Conservation (phyloP, 2,329 filamentous ascomycete genomes). For the Nothophaeocryptopus gaeumannii region DNA sequence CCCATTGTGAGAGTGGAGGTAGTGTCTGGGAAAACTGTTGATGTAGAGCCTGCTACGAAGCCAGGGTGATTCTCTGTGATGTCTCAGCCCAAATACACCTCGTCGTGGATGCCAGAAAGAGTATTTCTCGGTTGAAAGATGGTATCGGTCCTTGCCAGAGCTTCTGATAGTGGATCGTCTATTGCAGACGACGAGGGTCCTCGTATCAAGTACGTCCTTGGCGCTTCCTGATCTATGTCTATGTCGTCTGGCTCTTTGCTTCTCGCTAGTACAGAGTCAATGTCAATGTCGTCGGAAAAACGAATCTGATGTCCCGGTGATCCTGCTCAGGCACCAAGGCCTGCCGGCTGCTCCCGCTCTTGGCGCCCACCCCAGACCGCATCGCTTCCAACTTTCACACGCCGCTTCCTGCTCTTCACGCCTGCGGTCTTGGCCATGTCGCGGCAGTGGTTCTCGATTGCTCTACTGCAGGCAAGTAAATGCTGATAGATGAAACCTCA, state of each 20-base stretch:
- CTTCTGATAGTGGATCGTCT: no score
- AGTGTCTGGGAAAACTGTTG: not conserved
- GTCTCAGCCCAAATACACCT: not conserved
- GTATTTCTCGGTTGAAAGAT: not conserved
- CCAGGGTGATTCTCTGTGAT: not conserved
- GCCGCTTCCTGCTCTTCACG: not conserved
- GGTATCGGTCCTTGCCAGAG: no score
- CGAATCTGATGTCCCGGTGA: slow-evolving; percentile 1
- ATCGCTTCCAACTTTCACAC: no score
- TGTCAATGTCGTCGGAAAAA: slow-evolving; percentile 8
- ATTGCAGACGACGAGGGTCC: no score
- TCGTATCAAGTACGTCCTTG: no score
- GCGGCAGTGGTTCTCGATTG: slow-evolving; percentile 3
- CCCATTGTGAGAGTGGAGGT: no score
- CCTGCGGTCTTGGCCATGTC: not conserved
- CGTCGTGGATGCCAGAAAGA: not conserved
- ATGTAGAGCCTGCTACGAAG: not conserved
- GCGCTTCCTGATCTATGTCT: no score
- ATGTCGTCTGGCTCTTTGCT: no score
- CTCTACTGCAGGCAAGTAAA: slow-evolving; percentile 3
- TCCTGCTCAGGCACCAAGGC: not conserved
- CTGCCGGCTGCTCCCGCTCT: no score
- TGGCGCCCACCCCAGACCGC: no score
- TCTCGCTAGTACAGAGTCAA: not conserved
- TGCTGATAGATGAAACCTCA: slow-evolving; percentile 6